phyloP scores from a whole-genome alignment of 139 green algal species.

The Chlorella sp. region DNA sequence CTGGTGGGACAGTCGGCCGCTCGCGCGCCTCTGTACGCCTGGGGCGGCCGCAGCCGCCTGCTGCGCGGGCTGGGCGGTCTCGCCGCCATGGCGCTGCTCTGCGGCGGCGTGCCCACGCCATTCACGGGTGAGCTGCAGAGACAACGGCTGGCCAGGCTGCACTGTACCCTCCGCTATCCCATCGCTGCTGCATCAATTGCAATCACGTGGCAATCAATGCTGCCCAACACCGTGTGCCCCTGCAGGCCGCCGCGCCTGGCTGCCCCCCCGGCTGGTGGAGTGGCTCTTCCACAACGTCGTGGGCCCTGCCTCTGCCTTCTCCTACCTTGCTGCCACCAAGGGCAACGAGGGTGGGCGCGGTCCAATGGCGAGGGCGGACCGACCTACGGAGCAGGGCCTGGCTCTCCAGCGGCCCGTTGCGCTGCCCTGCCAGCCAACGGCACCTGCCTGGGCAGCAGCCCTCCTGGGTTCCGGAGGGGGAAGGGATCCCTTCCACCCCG shows the following conservation, averaged over 20 bases:
- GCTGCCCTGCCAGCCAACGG: too few species aligned
- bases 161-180: too few species aligned
- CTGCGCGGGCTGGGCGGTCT: background rate
- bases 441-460: too few species aligned
- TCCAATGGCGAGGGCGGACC: too few species aligned
- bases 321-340: background rate
- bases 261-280: slow-evolving; percentile 3
- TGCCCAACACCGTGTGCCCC: too few species aligned
- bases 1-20: slow-evolving; percentile 6
- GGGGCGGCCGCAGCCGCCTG: background rate
- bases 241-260: slow-evolving; percentile 8
- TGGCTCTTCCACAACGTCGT: slow-evolving; percentile 5
- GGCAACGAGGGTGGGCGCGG: too few species aligned
- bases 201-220: too few species aligned
- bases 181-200: too few species aligned
- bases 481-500: too few species aligned
- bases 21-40: slow-evolving; percentile 1
- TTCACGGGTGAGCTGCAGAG: background rate
- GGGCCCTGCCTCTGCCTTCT: background rate
- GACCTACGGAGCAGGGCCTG: too few species aligned
- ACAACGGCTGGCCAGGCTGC: background rate
- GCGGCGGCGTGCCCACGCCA: background rate
- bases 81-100: slow-evolving; percentile 11
- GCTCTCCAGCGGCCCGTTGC: too few species aligned
- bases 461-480: too few species aligned